Evolutionary conservation across 345 rosid species (phyloP).

Genomic region (Populus pruinosa): DNA sequence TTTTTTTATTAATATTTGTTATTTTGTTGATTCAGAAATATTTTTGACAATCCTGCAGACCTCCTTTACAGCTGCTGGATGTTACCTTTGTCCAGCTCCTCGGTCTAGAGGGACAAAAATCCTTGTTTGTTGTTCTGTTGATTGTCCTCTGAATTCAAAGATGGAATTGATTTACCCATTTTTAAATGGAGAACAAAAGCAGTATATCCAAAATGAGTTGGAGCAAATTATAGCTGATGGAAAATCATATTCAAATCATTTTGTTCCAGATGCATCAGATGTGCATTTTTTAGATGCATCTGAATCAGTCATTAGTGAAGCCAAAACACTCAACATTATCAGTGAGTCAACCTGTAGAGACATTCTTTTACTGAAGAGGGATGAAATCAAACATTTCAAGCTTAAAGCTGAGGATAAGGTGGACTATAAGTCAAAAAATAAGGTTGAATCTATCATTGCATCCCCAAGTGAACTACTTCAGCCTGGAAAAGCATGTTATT

Average conservation of each 20-base stretch:
- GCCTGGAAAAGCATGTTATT: slow-evolving; percentile 51
- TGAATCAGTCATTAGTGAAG: slow-evolving; percentile 59
- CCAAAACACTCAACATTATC: slow-evolving; percentile 55
- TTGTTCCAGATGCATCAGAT: slow-evolving; percentile 35
- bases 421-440: slow-evolving; percentile 22
- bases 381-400: slow-evolving; percentile 61
- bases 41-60: slow-evolving; percentile 44
- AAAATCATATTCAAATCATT: slow-evolving; percentile 31
- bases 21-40: slow-evolving; percentile 4
- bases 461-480: slow-evolving; percentile 30
- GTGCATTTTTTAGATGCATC: slow-evolving; percentile 47
- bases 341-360: slow-evolving; percentile 56
- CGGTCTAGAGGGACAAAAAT: slow-evolving; percentile 76
- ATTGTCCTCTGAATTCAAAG: slow-evolving; percentile 55
- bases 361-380: slow-evolving; percentile 48
- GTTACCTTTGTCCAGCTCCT: slow-evolving; percentile 87
- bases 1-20: not conserved
- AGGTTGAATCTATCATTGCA: slow-evolving; percentile 13
- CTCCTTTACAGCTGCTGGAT: slow-evolving; percentile 88
- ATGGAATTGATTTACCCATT: slow-evolving; percentile 32
- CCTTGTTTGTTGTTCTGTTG: slow-evolving; percentile 69
- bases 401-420: slow-evolving; percentile 33
- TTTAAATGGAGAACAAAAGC: slow-evolving; percentile 27
- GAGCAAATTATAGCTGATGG: slow-evolving; percentile 45
- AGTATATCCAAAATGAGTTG: slow-evolving; percentile 24